These are phyloP conservation scores for Myxozyma monticola DNA, from an alignment of 805 yeast species.

Conservation along the genomic window DNA sequence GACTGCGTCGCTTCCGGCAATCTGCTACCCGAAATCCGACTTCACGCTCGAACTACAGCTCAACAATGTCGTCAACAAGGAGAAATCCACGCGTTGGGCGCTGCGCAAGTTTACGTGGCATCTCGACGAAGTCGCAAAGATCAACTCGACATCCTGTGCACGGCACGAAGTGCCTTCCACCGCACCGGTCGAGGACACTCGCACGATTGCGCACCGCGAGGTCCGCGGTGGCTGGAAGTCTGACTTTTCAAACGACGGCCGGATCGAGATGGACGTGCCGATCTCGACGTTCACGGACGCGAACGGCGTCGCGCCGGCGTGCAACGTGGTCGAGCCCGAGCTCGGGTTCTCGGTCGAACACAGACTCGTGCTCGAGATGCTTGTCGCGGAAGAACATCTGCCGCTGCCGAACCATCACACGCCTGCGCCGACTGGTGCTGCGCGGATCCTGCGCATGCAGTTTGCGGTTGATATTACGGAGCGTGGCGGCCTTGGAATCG, in stretches of 20 bases:
- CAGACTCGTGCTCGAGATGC: slow-evolving; percentile 75
- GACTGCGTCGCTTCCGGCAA: slow-evolving; percentile 82
- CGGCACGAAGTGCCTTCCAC: slow-evolving; percentile 16
- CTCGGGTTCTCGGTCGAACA: slow-evolving; percentile 78
- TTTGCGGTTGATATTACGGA: slow-evolving; percentile 81
- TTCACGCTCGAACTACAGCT: slow-evolving; percentile 81
- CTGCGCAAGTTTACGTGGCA: slow-evolving; percentile 88
- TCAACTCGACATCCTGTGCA: slow-evolving; percentile 59
- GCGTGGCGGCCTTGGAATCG: slow-evolving; percentile 90
- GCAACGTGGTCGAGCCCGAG: slow-evolving; percentile 81
- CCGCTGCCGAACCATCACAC: slow-evolving; percentile 43
- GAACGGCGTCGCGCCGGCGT: slow-evolving; percentile 41
- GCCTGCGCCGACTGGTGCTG: slow-evolving; percentile 79
- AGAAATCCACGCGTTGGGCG: slow-evolving; percentile 67
- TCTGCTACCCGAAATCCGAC: slow-evolving; percentile 80
- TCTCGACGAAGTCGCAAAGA: slow-evolving; percentile 76
- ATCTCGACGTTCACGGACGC: slow-evolving; percentile 34
- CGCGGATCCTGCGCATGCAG: slow-evolving; percentile 92
- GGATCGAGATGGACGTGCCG: slow-evolving; percentile 59
- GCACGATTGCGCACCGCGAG: slow-evolving; percentile 76
- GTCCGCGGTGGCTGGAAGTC: slow-evolving; percentile 93
- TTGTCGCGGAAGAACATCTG: slow-evolving; percentile 84
- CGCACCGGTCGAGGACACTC: slow-evolving; percentile 56
- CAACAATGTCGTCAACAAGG: slow-evolving; percentile 52
- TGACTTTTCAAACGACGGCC: slow-evolving; percentile 77